Evolutionary conservation across 352 stramenopile species (phyloP), one percentile per base, ranked within the genome.

Genomic region (Phytophthora citricola): DNA sequence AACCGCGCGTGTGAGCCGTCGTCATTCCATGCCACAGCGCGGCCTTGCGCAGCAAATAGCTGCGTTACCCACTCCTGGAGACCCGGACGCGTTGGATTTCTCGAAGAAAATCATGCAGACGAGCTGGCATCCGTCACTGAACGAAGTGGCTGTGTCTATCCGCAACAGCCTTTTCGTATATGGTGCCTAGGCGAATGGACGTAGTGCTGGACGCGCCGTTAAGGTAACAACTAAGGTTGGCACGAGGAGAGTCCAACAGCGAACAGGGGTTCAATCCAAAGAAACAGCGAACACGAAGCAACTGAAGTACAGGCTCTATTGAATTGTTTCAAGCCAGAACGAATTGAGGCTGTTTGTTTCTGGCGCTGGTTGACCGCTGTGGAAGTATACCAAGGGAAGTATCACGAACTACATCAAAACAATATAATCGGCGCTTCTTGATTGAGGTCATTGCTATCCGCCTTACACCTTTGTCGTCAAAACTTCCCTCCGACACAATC

Each of bases 81-180:
- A 90, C 45, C 58, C 57, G 11, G 83, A 93, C 17, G 69, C 77
- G 17, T 68, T 94, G 55, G 88, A 94, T 71, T 94, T 92, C 57
- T 90, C 79, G n/a, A 83, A 85, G 62, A 94, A 94, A 62, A 83
- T 94, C n/a, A 71, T 96, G 44, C 86, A 96, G 66, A 83, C 85
- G 32, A 92, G 85, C 69, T 96, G 88, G 88, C 86, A 96, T 49
- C 88, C 88, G 54, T 87, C 76, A 45, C 59, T 81, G 39, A 92
- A 87, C 60, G 88, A 94, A 68, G 82, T 96, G 14, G 88, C 88
- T 14, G 75, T 96, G 29, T 80, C 81, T 15, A 92, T 93, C 48
- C 82, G 84, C 47, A 96, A 96, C 71, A 94, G 80, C 52, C 66
- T 96, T 46, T 94, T 90, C 58, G 81, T 96, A 36, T 96, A 96